A percentile compares a stretch with the other conserved stretches of the same genome.
Evolutionary conservation across 805 yeast genomes (phyloP).

Genomic region (Ogataea ramenticola): DNA sequence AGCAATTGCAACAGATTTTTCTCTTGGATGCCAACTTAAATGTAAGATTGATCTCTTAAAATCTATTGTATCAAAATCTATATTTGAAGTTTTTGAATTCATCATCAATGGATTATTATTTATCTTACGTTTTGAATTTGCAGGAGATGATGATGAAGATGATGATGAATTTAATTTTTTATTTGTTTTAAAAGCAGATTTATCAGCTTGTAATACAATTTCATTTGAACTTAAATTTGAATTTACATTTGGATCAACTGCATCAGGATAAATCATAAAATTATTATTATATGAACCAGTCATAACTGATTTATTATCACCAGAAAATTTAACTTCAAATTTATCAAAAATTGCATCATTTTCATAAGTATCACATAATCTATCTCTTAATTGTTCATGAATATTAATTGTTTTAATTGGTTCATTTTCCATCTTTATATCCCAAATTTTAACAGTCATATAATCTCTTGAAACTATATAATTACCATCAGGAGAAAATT

Average conservation of each 20-base stretch:
- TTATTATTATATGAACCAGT: conserved; percentile 97
- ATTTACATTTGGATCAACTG: conserved; percentile 32
- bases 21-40: conserved; percentile 97
- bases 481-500: conserved; percentile 86
- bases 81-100: conserved; percentile 38
- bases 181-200: conserved; percentile 86
- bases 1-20: conserved; percentile 94
- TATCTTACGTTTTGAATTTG: conserved; percentile 3
- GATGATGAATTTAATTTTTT: conserved; percentile 26
- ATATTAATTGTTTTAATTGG: conserved; percentile 93
- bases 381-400: conserved; percentile 89
- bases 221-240: conserved; percentile 35
- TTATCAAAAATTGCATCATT: conserved; percentile 98
- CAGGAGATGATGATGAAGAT: not conserved
- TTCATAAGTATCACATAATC: conserved; percentile 95
- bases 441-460: conserved; percentile 97
- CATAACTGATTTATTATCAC: conserved; percentile 87
- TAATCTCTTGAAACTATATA: conserved; percentile 96
- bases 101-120: conserved; percentile 23
- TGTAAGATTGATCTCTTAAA: conserved; percentile 92
- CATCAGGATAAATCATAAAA: conserved; percentile 94
- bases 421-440: conserved; percentile 90
- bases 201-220: conserved; percentile 93
- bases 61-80: conserved; percentile 76
- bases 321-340: conserved; percentile 92